Percentiles rank a stretch among this genome's conserved stretches.
These are phyloP conservation scores for Escovopsis sp. DNA, from an alignment of 2,329 filamentous ascomycete genomes.

Conservation along the genomic window DNA sequence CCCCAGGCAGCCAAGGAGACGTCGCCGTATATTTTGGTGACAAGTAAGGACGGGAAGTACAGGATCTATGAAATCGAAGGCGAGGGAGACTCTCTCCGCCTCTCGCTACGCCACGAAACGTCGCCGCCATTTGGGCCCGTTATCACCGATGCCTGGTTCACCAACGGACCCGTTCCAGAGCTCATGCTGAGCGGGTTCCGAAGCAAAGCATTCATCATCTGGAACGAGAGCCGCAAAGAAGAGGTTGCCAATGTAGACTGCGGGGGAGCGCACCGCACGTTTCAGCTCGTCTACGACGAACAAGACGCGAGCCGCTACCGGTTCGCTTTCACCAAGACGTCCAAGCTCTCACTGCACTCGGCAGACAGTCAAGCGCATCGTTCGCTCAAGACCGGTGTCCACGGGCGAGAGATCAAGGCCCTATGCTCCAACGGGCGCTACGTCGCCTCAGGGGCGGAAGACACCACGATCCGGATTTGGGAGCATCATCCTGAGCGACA, in stretches of 20 bases:
- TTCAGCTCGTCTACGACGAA: constrained; percentile 32
- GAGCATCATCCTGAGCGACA: constrained; percentile 18
- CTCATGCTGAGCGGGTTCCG: constrained; percentile 70
- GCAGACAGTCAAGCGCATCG: constrained; percentile 23
- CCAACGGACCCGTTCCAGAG: constrained; percentile 25
- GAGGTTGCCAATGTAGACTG: constrained; percentile 64
- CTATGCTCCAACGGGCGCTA: constrained; percentile 26
- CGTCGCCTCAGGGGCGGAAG: constrained; percentile 59
- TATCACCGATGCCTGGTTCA: constrained; percentile 58
- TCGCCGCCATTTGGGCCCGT: constrained; percentile 58
- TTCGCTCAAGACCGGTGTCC: constrained; percentile 53
- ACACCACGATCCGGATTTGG: constrained; percentile 60
- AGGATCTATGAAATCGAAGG: constrained; percentile 41
- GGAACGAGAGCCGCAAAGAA: constrained; percentile 57
- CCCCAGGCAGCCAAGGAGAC: constrained; percentile 3
- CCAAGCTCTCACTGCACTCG: constrained; percentile 33
- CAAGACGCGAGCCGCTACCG: constrained; percentile 21
- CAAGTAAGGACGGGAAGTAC: constrained; percentile 63
- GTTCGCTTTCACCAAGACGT: constrained; percentile 64
- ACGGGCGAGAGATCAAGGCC: constrained; percentile 70
- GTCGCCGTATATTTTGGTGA: constrained; percentile 46
- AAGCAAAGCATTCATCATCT: constrained; percentile 64
- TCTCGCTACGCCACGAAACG: constrained; percentile 50
- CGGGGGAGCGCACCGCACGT: constrained; percentile 71
- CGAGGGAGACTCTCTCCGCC: constrained; percentile 8